Evolutionary conservation across 2,329 filamentous ascomycete species (phyloP), one percentile per base, ranked within the genome.

Genomic region (Tolypocladium guangdongense): DNA sequence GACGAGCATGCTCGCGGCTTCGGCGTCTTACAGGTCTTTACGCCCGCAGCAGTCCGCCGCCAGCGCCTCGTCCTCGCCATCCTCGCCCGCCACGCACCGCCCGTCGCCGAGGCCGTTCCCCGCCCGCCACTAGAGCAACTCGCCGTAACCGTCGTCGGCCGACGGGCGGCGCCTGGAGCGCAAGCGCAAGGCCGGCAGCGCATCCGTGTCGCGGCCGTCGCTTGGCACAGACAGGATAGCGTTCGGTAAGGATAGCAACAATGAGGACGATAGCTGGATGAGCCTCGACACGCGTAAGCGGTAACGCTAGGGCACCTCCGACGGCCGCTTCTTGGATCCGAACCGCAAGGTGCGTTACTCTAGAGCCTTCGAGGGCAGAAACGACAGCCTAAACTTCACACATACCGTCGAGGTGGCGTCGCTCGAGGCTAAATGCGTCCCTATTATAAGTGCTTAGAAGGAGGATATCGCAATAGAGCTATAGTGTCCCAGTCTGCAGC

Each of bases 21-120:
- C 90, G 39, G 91, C 91, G 64, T 99, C 93, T 73, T 99, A 93
- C 0, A 93, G 93, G 60, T 99, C 93, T 63, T 92, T 95, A n/a
- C 59, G 64, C 50, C 61, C 67, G 51, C 58, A 60, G 52, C 57
- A 63, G 52, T 60, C 64, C 10, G 33, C 55, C n/a, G 51, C 49
- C 46, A 35, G 35, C 20, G 49, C 54, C 18, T 54, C 54, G 48
- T 61, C 66, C 20, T 63, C n/a, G n/a, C n/a, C n/a, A n/a, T n/a
- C n/a, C n/a, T n/a, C 70, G 38, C 64, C 67, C 33, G 59, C 68
- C 22, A 63, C 68, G 24, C 65, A 65, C 55, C 72, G 68, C 48
- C 66, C 69, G 38, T 72, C 71, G n/a, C 71, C 73, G 35, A 74
- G 71, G 51, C 65, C 71, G 33, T 63, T 64, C 56, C 57, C 65